Base-by-base conservation (phyloP, 1,284 basidiomycete species). In the Cryptococcus sp. region DNA sequence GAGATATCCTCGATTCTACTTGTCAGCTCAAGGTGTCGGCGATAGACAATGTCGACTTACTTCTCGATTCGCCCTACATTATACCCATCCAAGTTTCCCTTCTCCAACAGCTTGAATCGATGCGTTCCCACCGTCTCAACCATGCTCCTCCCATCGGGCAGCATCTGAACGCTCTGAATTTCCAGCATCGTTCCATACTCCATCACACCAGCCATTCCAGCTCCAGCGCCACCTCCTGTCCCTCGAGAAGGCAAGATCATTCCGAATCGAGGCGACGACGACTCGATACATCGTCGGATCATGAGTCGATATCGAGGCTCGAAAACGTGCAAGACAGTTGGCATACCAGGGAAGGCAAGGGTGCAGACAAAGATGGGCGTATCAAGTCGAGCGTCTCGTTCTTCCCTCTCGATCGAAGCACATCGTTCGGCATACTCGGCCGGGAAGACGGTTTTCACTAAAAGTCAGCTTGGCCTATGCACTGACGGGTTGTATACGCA, bases 301-400 rank as follows among this genome's bases (percentile, higher is more conserved):
- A 97, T 94, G 33, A 97, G 79, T 11, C 91, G 83, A 69, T 97
- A 83, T 74, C 86, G 78, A 0, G 93, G 92, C 69, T 97, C 93
- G 65, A 89, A 95, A 62, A 97, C 84, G 71, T 95, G 91, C 31
- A 97, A 75, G 49, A 87, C 78, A 39, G 86, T 92, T 18, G 90
- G 90, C 77, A 92, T 84, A 45, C 84, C 84, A 1, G 92, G 92
- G 74, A 94, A 97, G 38, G 84, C 83, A 42, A 95, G 81, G 45
- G 87, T 86, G 66, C 85, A 89, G 54, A 93, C 82, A 60, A 97
- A 92, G 56, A 97, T 85, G 40, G 93, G 90, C 12, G 88, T 92
- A 65, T 90, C 83, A 45, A 93, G 78, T 24, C 84, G 78, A 5
- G 82, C 78, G 62, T 88, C 80, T 43, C 82, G 83, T 67, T 87